Evolutionary conservation across 345 rosid genomes (phyloP).

Genomic region (Diplotaxis tenuifolia): DNA sequence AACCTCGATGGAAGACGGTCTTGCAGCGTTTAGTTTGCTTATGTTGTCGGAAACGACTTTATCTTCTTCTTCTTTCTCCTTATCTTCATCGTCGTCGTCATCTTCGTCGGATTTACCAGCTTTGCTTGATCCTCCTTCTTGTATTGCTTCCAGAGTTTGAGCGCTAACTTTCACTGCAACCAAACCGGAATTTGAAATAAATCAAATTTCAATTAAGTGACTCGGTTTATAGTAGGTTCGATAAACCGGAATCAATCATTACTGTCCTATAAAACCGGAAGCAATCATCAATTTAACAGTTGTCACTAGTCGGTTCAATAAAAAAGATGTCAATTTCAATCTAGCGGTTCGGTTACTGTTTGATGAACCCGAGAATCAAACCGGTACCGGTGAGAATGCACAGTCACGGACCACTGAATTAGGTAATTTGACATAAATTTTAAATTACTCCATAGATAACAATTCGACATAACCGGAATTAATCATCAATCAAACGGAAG

Average conservation of each 20-base stretch:
- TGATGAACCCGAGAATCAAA: background rate
- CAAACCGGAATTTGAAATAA: background rate
- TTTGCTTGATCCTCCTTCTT: slow-evolving; percentile 47
- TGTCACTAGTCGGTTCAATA: too few relatives aligned
- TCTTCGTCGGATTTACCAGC: slow-evolving; percentile 40
- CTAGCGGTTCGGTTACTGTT: too few relatives aligned
- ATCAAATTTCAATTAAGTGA: background rate
- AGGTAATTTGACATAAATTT: too few relatives aligned
- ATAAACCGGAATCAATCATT: background rate
- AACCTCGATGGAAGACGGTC: slow-evolving; percentile 57
- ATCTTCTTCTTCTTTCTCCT: slow-evolving; percentile 17
- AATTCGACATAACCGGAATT: too few relatives aligned
- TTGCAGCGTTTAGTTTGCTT: background rate
- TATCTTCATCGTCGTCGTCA: slow-evolving; percentile 3
- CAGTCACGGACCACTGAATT: too few relatives aligned
- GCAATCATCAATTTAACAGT: background rate
- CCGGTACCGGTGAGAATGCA: background rate
- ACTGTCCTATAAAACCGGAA: background rate
- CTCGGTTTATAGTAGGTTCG: too few relatives aligned
- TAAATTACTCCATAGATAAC: too few relatives aligned
- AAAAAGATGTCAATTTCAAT: too few relatives aligned
- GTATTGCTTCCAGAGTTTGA: slow-evolving; percentile 52
- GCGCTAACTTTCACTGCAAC: slow-evolving; percentile 40
- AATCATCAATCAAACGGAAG: too few relatives aligned
- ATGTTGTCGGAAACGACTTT: background rate